Conservation (phyloP, 352 stramenopile genomes). For the Globisporangium canariense region DNA sequence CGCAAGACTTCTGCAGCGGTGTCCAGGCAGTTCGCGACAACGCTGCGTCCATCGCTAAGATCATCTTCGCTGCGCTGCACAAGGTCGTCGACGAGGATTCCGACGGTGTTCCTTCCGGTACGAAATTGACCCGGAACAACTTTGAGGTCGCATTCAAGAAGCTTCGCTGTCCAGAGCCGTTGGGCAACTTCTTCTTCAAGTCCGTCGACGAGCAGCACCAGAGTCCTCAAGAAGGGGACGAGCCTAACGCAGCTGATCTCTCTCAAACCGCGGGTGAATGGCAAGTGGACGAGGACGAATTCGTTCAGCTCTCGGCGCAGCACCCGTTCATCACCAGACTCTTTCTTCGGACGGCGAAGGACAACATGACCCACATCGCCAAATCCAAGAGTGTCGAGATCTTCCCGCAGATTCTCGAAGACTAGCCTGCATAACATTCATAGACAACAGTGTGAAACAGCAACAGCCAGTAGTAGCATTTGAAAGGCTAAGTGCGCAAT, state of each 20-base stretch:
- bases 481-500: neutral
- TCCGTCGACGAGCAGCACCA: constrained; percentile 40
- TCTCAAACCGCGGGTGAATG: constrained; percentile 14
- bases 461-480: neutral
- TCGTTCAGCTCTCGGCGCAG: constrained; percentile 42
- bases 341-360: constrained; percentile 62
- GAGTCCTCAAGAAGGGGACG: constrained; percentile 7
- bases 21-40: constrained; percentile 56
- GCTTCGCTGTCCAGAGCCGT: constrained; percentile 54
- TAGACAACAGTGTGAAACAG: constrained; percentile 5
- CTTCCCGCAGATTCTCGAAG: constrained; percentile 59
- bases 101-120: neutral
- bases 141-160: constrained; percentile 52
- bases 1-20: constrained; percentile 61
- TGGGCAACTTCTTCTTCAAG: constrained; percentile 63
- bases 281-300: constrained; percentile 39
- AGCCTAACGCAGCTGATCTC: neutral
- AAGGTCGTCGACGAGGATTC: constrained; percentile 38
- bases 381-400: constrained; percentile 38
- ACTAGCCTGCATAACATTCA: constrained; percentile 11
- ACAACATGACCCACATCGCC: constrained; percentile 55
- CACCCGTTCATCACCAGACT: constrained; percentile 68
- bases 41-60: constrained; percentile 51
- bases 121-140: constrained; percentile 22
- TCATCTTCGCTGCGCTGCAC: constrained; percentile 60